A percentile compares a stretch with the other conserved stretches of the same genome.
Conservation (phyloP, 2,329 filamentous ascomycete species). For the Beauveria brongniartii region DNA sequence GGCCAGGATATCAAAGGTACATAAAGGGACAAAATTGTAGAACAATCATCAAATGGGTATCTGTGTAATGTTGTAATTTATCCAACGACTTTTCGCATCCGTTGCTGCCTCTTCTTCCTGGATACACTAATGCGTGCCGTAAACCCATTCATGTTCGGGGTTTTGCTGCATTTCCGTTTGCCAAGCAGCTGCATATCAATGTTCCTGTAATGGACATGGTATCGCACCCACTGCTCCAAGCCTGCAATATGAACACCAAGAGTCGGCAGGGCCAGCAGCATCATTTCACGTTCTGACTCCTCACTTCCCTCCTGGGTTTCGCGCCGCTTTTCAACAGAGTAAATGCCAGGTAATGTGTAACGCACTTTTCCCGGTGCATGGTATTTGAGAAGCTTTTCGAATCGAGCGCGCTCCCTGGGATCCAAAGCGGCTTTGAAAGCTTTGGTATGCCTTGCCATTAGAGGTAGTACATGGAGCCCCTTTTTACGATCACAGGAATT, state of each 20-base stretch:
- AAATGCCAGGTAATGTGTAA: slow-evolving; percentile 48
- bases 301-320: neutral
- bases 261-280: slow-evolving; percentile 45
- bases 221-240: slow-evolving; percentile 40
- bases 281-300: slow-evolving; percentile 16
- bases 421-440: slow-evolving; percentile 38
- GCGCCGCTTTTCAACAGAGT: slow-evolving; percentile 29
- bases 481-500: slow-evolving; percentile 31
- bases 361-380: slow-evolving; percentile 48
- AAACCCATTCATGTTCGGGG: neutral
- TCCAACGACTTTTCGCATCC: neutral
- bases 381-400: slow-evolving; percentile 37
- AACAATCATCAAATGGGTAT: slow-evolving; percentile 3
- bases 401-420: slow-evolving; percentile 20
- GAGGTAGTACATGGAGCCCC: slow-evolving; percentile 37
- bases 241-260: slow-evolving; percentile 40
- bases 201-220: slow-evolving; percentile 42
- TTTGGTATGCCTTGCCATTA: slow-evolving; percentile 35
- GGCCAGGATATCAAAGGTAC: neutral
- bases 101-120: neutral
- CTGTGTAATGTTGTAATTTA: neutral
- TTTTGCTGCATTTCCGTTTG: slow-evolving; percentile 3
- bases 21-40: neutral
- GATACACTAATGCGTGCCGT: neutral
- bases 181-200: slow-evolving; percentile 35